Base-by-base conservation (phyloP, 2,329 filamentous ascomycete genomes). In the Aspergillus thermomutatus region DNA sequence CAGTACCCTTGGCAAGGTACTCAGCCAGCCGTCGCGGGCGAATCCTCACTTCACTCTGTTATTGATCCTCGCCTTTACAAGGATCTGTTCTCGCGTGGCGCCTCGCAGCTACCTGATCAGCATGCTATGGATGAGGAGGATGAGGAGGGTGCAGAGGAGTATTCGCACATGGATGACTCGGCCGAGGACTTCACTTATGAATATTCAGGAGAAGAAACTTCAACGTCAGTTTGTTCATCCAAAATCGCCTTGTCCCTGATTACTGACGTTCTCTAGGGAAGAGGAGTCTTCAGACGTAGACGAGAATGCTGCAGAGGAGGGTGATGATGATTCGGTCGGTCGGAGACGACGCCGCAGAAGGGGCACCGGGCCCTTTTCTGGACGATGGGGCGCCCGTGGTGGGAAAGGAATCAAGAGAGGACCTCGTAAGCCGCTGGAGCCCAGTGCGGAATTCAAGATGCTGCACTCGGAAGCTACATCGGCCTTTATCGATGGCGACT, bases 401-500 rank as follows among this genome's bases (percentile, higher is more conserved):
- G 70, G 70, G n/a, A 77, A 75, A 61, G 77, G 77, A 23, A 68
- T 77, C 64, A 79, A 73, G 60, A 70, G 76, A 64, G 79, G 79
- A 3, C 76, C 76, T 19, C 73, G 77, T 27, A 78, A 75, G 60
- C 72, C 77, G 4, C 41, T 80, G 43, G 79, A 80, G 51, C 79
- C 79, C 17, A 77, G 77, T 50, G 69, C 71, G 9, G 78, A 80
- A 53, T 81, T 81, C 68, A 79, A 78, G 49, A 63, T 75, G 19
- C 60, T 80, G 47, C 77, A 79, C 63, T 76, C 77, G 5, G 72
- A 77, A 55, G 79, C 79, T 26, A 79, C 76, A 1, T 75, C 74
- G 49, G 78, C 79, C 19, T 80, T 80, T 57, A 79, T 80, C 53
- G 76, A 79, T 59, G 70, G 74, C 8, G 72, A 80, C 50, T 78